Percentiles rank a stretch among this genome's conserved stretches.
phyloP scores from a whole-genome alignment of 192 early-diverging fungal genomes.

The Coemansia sp. region DNA sequence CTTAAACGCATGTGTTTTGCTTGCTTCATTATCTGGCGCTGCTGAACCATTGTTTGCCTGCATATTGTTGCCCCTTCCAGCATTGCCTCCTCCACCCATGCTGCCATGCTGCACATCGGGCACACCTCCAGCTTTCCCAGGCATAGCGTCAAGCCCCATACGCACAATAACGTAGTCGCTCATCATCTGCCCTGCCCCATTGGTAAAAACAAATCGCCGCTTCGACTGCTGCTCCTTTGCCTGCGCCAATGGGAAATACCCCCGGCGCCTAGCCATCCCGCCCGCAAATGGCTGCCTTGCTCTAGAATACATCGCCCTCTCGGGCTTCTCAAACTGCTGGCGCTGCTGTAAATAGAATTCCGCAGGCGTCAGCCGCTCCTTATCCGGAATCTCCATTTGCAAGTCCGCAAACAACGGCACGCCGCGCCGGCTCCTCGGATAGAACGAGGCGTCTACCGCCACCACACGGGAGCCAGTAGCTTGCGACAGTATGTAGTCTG shows the following conservation, averaged over 20 bases:
- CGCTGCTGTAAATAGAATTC: constrained; percentile 9
- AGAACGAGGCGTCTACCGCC: constrained; percentile 10
- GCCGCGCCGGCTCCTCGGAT: constrained; percentile 26
- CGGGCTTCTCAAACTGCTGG: constrained; percentile 1
- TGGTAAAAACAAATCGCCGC: constrained; percentile 37
- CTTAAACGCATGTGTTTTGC: background rate
- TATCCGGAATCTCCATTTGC: constrained; percentile 11
- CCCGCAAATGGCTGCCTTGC: background rate
- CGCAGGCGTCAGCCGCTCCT: background rate
- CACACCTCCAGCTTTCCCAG: background rate
- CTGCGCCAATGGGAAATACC: constrained; percentile 2
- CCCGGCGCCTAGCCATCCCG: constrained; percentile 1
- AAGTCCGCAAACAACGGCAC: constrained; percentile 35
- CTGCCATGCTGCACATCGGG: background rate
- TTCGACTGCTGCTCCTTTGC: constrained; percentile 4
- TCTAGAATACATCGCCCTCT: constrained; percentile 3
- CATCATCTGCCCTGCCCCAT: constrained; percentile 46
- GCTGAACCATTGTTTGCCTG: constrained; percentile 4
- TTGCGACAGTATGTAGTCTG: constrained; percentile 34
- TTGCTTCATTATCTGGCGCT: constrained; percentile 3
- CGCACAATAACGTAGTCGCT: constrained; percentile 45
- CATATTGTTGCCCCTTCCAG: background rate
- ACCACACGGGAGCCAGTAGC: constrained; percentile 9
- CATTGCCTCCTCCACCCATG: background rate
- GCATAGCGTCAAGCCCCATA: constrained; percentile 14